A percentile compares a stretch with the other conserved stretches of the same genome.
These are phyloP conservation scores for Pistacia integerrima DNA, from an alignment of 345 rosid genomes.

Conservation along the genomic window DNA sequence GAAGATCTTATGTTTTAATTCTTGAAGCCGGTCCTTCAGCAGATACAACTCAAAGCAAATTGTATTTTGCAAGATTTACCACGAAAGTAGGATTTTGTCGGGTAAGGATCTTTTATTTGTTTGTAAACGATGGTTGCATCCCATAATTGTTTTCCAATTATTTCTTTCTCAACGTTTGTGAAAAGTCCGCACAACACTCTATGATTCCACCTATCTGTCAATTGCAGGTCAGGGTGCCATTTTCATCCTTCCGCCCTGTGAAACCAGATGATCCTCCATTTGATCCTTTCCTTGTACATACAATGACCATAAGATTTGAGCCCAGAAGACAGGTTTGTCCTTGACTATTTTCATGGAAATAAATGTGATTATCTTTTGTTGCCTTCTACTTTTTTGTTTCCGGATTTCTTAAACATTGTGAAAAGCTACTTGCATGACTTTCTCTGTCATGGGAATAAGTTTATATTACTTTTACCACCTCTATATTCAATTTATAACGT, in stretches of 20 bases:
- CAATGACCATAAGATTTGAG: conserved; percentile 93
- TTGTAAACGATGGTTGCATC: neutral
- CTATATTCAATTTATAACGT: neutral
- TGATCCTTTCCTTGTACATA: conserved; percentile 93
- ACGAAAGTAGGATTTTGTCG: conserved; percentile 94
- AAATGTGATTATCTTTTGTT: neutral
- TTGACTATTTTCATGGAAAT: neutral
- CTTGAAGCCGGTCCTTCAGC: conserved; percentile 97
- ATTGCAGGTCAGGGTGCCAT: conserved; percentile 90
- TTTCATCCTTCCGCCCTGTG: conserved; percentile 92
- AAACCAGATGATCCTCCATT: conserved; percentile 93
- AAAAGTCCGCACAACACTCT: conserved; percentile 10
- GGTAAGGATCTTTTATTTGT: conserved; percentile 43
- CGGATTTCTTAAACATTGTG: neutral
- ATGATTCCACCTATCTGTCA: conserved; percentile 13
- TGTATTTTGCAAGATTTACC: conserved; percentile 83
- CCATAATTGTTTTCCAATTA: neutral
- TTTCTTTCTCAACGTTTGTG: neutral
- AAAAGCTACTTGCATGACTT: neutral
- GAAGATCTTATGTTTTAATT: conserved; percentile 86
- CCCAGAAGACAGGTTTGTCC: conserved; percentile 84
- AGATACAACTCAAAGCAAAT: conserved; percentile 82
- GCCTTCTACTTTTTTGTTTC: neutral
- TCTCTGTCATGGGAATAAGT: neutral
- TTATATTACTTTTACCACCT: neutral